phyloP scores from a whole-genome alignment of 2,329 filamentous ascomycete species.

The Coniochaeta prunicola region DNA sequence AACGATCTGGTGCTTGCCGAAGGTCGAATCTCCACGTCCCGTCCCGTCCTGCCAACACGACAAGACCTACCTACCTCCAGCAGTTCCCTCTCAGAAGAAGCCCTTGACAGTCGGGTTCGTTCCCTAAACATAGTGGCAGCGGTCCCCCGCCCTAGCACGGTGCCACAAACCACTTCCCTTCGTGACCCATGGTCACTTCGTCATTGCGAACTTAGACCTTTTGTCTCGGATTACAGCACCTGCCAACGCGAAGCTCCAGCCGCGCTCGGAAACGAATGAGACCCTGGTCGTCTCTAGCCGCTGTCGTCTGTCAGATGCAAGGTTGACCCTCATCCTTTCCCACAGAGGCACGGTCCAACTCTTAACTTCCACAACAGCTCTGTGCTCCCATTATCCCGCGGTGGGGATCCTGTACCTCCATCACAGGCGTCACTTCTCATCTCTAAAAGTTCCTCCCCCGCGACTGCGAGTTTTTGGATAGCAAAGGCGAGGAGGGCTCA shows the following conservation, averaged over 20 bases:
- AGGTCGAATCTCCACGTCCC: neutral
- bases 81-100: neutral
- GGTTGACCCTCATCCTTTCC: neutral
- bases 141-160: neutral
- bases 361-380: conserved; percentile 16
- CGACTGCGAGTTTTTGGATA: conserved; percentile 7
- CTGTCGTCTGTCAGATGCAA: conserved; percentile 17
- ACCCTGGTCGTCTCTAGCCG: conserved; percentile 30
- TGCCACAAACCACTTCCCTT: neutral
- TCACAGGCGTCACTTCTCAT: conserved; percentile 8
- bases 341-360: conserved; percentile 25
- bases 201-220: neutral
- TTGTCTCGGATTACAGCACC: neutral
- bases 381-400: conserved; percentile 10
- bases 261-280: conserved; percentile 27
- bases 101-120: neutral
- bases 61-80: neutral
- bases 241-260: neutral
- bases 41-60: neutral
- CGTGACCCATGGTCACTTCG: neutral
- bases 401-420: conserved; percentile 12
- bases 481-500: neutral
- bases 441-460: neutral
- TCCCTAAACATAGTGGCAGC: neutral
- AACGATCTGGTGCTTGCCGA: neutral